Conservation (phyloP, 192 early-diverging fungal species). For the Irineochytrium annulatum region DNA sequence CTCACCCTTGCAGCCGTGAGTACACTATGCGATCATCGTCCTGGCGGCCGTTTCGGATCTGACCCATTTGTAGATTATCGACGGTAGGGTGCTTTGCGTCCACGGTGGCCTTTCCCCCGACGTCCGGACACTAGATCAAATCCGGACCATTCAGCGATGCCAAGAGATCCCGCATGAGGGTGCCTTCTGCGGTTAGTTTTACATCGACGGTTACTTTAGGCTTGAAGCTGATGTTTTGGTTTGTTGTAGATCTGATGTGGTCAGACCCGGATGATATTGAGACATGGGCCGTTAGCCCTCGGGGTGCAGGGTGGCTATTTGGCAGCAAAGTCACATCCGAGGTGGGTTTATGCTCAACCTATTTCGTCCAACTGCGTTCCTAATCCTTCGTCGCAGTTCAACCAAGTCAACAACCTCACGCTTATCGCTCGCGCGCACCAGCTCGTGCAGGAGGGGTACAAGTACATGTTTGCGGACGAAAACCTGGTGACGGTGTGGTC, state of each 20-base stretch:
- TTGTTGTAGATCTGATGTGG: slow-evolving; percentile 80
- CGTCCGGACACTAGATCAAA: slow-evolving; percentile 88
- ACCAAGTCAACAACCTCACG: slow-evolving; percentile 84
- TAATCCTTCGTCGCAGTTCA: slow-evolving; percentile 56
- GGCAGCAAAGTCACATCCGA: slow-evolving; percentile 91
- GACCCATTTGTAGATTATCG: slow-evolving; percentile 68
- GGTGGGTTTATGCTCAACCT: slow-evolving; percentile 36
- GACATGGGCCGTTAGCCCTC: slow-evolving; percentile 82
- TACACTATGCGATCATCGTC: slow-evolving; percentile 4
- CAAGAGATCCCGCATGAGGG: slow-evolving; percentile 95
- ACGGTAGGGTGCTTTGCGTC: slow-evolving; percentile 87
- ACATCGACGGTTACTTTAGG: background rate
- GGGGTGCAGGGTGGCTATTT: slow-evolving; percentile 96
- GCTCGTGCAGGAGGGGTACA: slow-evolving; percentile 96
- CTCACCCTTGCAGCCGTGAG: slow-evolving; percentile 84
- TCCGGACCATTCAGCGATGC: slow-evolving; percentile 89
- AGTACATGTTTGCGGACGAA: slow-evolving; percentile 88
- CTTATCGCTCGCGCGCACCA: slow-evolving; percentile 96
- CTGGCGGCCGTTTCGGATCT: background rate
- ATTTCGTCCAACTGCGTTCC: background rate
- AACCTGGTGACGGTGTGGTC: slow-evolving; percentile 95
- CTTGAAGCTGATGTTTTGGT: background rate
- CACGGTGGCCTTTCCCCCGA: slow-evolving; percentile 93
- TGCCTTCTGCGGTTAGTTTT: slow-evolving; percentile 72
- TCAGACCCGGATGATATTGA: slow-evolving; percentile 95